phyloP scores from a whole-genome alignment of 352 stramenopile species.

The Saprolegnia diclina region DNA sequence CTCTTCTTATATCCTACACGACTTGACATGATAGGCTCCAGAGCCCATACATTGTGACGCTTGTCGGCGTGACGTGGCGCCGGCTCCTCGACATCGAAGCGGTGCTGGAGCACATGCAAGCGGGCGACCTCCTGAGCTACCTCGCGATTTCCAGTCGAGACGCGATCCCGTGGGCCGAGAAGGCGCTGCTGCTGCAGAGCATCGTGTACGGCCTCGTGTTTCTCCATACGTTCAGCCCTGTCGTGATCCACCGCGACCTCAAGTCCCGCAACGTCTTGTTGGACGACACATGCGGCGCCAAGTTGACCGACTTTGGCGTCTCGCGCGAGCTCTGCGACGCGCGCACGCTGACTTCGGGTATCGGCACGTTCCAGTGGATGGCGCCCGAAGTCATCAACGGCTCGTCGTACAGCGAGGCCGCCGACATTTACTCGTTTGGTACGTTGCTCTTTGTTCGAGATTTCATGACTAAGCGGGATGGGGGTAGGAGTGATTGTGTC shows the following conservation, averaged over 20 bases:
- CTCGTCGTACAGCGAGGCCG: constrained; percentile 32
- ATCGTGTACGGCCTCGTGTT: constrained; percentile 36
- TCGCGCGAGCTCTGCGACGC: constrained; percentile 26
- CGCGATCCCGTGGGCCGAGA: neutral
- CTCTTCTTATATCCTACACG: neutral
- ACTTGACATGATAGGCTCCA: neutral
- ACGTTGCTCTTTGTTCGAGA: neutral
- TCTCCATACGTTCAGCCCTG: constrained; percentile 30
- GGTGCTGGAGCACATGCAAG: constrained; percentile 21
- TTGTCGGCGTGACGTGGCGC: constrained; percentile 19
- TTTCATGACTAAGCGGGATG: neutral
- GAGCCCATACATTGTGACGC: constrained; percentile 12
- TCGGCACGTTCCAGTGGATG: constrained; percentile 37
- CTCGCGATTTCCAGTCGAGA: neutral
- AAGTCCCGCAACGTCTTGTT: constrained; percentile 21
- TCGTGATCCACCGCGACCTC: constrained; percentile 27
- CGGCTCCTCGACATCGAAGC: neutral
- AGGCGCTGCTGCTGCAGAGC: constrained; percentile 2
- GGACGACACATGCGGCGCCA: constrained; percentile 29
- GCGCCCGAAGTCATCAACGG: constrained; percentile 36
- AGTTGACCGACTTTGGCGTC: constrained; percentile 41
- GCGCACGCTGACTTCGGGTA: constrained; percentile 31
- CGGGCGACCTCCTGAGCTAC: constrained; percentile 7
- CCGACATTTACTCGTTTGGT: constrained; percentile 26
- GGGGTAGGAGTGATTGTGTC: constrained; percentile 29